Evolutionary conservation across 768 basidiomycete genomes (phyloP), one percentile per base, ranked within the genome.

Genomic region (Leccinum arenicola): DNA sequence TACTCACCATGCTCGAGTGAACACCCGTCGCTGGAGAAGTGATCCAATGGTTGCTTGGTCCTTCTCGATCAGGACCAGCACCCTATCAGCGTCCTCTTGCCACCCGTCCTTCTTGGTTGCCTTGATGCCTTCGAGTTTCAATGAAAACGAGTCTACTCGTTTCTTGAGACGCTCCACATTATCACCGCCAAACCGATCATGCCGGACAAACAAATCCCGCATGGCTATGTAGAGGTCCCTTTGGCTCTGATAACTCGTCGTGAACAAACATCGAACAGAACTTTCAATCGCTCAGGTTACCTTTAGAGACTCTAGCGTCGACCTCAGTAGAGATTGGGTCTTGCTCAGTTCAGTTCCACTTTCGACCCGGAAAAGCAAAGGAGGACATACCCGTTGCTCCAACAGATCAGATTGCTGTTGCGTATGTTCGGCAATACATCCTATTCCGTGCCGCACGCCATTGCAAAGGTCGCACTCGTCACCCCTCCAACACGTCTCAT

Each of bases 161-260:
- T 93, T 95, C 74, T 88, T 88, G 58, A 98, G 77, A 36, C 89
- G 82, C 58, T 97, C 94, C 2, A 94, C 92, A 62, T 90, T 86
- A 68, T 98, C 96, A 40, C 86, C 80, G 0, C 93, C 92, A 47
- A 95, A 80, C n/a, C 92, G 85, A 62, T 95, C 93, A 64, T 93
- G 89, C 21, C 95, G 85, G 55, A 87, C 78, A 69, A 95, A 90
- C 7, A 96, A 80, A 66, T 97, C 95, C 38, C 91, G 84, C 69
- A 89, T 88, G 6, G 93, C 88, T 52, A 94, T 77, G 70, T 94
- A 95, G 8, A 98, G 78, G 70, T 95, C 92, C 29, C 92, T 85
- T 74, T 97, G 86, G 50, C 75, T 75, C 85, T 94, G 75, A 48
- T 36, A 47, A 60, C 3, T 56, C 23, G 29, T 23, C 19, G 43